A percentile compares a stretch with the other conserved stretches of the same genome.
phyloP scores from a whole-genome alignment of 768 basidiomycete species.

The Amanita pseudoporphyria region DNA sequence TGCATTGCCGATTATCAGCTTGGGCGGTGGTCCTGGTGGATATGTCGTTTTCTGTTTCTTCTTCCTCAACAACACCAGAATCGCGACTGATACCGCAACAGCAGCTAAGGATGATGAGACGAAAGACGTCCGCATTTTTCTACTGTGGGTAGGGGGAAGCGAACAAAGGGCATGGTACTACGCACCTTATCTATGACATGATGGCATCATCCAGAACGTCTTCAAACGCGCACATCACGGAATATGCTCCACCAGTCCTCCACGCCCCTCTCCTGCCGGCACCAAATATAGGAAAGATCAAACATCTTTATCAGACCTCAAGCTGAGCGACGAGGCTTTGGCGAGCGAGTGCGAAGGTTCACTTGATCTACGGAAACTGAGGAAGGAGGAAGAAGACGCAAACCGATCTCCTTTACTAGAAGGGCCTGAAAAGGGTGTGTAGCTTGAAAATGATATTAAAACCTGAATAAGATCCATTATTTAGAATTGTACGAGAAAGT shows the following conservation, averaged over 20 bases:
- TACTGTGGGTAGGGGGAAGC: too few species aligned
- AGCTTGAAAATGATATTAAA: conserved; percentile 18
- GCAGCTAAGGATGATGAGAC: too few species aligned
- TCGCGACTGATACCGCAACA: too few species aligned
- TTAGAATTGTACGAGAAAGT: conserved; percentile 26
- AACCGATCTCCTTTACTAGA: conserved; percentile 28
- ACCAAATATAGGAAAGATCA: conserved; percentile 36
- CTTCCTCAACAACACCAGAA: too few species aligned
- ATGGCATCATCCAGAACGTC: conserved; percentile 12
- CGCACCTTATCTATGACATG: too few species aligned
- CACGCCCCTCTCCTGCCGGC: conserved; percentile 43
- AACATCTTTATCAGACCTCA: conserved; percentile 36
- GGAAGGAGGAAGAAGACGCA: conserved; percentile 31
- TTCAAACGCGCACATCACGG: conserved; percentile 24
- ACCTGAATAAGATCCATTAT: not conserved
- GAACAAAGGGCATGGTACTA: too few species aligned
- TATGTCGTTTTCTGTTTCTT: not conserved
- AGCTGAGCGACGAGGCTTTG: conserved; percentile 30
- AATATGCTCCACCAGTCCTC: conserved; percentile 38
- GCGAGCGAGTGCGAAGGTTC: conserved; percentile 33
- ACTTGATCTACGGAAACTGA: conserved; percentile 26
- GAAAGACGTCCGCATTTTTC: too few species aligned
- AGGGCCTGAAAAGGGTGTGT: conserved; percentile 17
- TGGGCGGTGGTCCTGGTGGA: conserved; percentile 3
- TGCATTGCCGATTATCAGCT: conserved; percentile 1